Evolutionary conservation across 495 filamentous ascomycete genomes (phyloP), one percentile per base, ranked within the genome.

Genomic region (Cladorrhinum samala): DNA sequence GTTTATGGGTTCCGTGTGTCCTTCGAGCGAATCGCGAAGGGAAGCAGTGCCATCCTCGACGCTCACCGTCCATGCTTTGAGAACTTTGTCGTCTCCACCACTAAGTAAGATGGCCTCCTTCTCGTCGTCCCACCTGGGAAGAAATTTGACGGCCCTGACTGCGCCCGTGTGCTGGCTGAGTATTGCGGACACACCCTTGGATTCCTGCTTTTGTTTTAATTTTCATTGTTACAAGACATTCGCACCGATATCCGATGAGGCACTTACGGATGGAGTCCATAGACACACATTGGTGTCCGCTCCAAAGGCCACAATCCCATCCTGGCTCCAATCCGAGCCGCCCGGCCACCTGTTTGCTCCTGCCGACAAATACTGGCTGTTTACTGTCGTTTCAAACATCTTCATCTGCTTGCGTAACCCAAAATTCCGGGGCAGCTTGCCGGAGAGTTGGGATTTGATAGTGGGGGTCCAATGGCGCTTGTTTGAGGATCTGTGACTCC

Each of bases 311-410:
- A 97, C 77, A 49, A 91, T 69, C 11, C 86, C 83, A 33, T 82
- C 71, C 6, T 73, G 62, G 63, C 90, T 81, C 93, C 93, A 98
- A 70, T 97, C 93, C 13, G 93, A 90, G 11, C 88, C 88, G 14
- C 83, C 83, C 21, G 93, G 86, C 57, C 96, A 88, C 54, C 92
- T 77, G 71, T 96, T 97, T 36, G 88, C 91, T 50, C 93, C 93
- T 51, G 84, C 84, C 24, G 90, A 86, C 25, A 95, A 83, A 59
- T 89, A 94, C 13, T 82, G 76, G 49, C 72, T 61, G 17, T 62
- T 44, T 5, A 63, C 57, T 4, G 27, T 46, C 20, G 37, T 40
- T 44, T 56, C 57, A 0, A 50, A 48, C 65, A 64, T 69, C 21
- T 19, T 55, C 19, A 9, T 18, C 3, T 41, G 20, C 39, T n/a